Evolutionary conservation across 192 early-diverging fungal species (phyloP), one percentile per base, ranked within the genome.

Genomic region (Coemansia sp.): DNA sequence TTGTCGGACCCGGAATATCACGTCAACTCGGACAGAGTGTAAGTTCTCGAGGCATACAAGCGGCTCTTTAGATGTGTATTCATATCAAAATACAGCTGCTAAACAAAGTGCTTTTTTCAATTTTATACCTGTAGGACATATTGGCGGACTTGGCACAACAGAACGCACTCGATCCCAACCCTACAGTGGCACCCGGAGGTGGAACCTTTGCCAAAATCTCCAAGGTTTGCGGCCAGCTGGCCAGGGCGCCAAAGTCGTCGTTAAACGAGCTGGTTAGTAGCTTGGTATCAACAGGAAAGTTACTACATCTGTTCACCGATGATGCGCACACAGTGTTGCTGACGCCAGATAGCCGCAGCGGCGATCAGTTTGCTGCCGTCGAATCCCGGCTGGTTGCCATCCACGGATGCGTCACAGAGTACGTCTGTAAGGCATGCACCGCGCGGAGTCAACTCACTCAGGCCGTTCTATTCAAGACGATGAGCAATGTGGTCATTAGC

Each of bases 381-480:
- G 74, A 81, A 16, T 59, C 63, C 32, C 44, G 64, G 30, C 59
- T 63, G 18, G 61, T 76, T 13, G 45, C 69, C 40, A 65, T 76
- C 3, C 66, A 62, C 22, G 78, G 78, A 4, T 30, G 70, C 18
- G 62, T 67, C 9, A 44, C 60, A 38, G 59, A 70, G 18, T 59
- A 73, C 63, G 53, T 65, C n/a, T 81, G 78, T 43, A 65, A 20
- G 34, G 62, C 45, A 11, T 81, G 78, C 37, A 73, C 69, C 11
- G 67, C 74, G 6, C 66, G 59, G 44, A 73, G 62, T 58, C 45
- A 49, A 40, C 67, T 81, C 16, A 75, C 78, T 0, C 78, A 75
- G 49, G 78, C 78, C 9, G 70, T 73, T n/a, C 40, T 81, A 15
- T 73, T 76, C 39, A 73, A 70, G 35, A 60, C 63, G 13, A 73